Conservation (phyloP, 306 rosid species). For the Castanopsis chinensis region DNA sequence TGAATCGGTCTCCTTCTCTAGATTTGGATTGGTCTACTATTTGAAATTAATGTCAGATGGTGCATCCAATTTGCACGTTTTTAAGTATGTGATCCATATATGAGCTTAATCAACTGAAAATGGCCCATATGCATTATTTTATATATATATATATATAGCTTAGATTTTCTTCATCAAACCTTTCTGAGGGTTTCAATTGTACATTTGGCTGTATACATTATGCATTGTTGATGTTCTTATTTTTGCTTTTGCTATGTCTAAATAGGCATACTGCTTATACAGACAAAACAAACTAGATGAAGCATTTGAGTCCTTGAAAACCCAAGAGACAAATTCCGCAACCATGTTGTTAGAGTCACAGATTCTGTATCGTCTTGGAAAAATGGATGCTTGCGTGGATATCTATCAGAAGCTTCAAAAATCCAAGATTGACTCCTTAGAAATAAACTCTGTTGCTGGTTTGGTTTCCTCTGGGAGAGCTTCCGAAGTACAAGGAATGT, state of each 20-base stretch:
- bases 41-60: neutral
- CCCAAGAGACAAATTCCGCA: constrained; percentile 54
- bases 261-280: constrained; percentile 96
- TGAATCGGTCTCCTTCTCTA: neutral
- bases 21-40: neutral
- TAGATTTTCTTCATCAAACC: constrained; percentile 12
- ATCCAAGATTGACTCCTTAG: constrained; percentile 75
- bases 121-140: neutral
- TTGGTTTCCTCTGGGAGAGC: constrained; percentile 84
- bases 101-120: neutral
- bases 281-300: constrained; percentile 88
- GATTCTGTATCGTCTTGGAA: constrained; percentile 84
- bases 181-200: neutral
- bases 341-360: constrained; percentile 81
- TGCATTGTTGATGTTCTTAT: constrained; percentile 22
- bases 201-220: neutral
- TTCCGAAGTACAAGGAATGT: constrained; percentile 70
- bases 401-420: constrained; percentile 81
- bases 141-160: neutral
- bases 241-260: constrained; percentile 24
- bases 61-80: neutral
- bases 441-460: constrained; percentile 79
- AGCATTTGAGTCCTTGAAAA: constrained; percentile 65
- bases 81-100: neutral
- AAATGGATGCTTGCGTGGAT: constrained; percentile 87